These are phyloP conservation scores for Silene vulgaris DNA, from an alignment of 179 eudicot species.

Conservation along the genomic window DNA sequence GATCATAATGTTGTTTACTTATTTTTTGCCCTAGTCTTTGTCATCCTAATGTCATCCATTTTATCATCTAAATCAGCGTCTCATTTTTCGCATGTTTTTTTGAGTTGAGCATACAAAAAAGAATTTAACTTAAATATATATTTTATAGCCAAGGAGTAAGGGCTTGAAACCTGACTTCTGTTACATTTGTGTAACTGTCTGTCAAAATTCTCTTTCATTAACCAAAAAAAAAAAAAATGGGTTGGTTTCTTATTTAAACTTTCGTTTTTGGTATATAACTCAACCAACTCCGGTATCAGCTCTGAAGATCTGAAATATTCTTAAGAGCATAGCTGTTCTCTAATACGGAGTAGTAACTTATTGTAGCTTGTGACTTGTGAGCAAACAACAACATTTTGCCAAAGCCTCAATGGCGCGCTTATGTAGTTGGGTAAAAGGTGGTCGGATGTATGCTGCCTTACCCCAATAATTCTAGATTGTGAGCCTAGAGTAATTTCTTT, in stretches of 20 bases:
- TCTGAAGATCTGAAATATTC: neutral
- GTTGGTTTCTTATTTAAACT: neutral
- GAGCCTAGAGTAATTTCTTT: conserved; percentile 13
- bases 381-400: too few species aligned
- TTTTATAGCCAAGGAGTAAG: neutral
- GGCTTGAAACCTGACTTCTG: neutral
- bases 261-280: neutral
- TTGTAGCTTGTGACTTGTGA: neutral
- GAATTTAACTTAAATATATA: neutral
- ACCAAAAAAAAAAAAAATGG: neutral
- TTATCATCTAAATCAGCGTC: neutral
- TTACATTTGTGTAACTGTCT: neutral
- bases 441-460: neutral
- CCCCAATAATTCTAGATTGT: neutral
- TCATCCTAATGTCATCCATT: neutral
- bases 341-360: neutral
- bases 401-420: too few species aligned
- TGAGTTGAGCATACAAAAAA: neutral
- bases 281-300: neutral
- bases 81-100: neutral
- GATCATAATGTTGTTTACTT: neutral
- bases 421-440: neutral
- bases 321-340: conserved; percentile 1
- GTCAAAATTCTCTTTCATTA: neutral
- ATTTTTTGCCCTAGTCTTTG: neutral